Conservation (phyloP, 495 filamentous ascomycete species). For the Tuber microsphaerosporum region DNA sequence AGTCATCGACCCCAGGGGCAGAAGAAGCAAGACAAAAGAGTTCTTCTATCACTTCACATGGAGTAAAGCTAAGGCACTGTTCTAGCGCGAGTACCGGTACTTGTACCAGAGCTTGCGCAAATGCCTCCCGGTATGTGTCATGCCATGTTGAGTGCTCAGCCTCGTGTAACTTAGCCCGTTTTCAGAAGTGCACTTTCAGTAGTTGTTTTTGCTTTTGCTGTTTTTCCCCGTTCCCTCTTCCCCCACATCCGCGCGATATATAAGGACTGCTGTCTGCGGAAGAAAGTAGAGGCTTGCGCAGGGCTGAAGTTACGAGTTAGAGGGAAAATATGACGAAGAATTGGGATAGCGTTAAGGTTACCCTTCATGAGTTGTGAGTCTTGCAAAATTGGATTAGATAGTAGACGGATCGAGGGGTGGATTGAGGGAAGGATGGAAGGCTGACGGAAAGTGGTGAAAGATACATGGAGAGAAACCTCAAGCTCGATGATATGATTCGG, state of each 20-base stretch:
- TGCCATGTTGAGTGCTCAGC: neutral
- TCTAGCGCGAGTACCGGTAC: neutral
- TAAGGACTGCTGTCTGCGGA: neutral
- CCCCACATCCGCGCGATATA: neutral
- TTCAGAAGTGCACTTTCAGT: neutral
- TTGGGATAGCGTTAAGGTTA: slow-evolving; percentile 4
- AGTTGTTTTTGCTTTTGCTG: neutral
- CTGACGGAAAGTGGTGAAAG: neutral
- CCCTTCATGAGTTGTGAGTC: neutral
- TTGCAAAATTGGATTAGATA: neutral
- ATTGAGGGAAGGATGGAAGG: neutral
- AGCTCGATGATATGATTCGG: slow-evolving; percentile 3
- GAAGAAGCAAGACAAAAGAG: neutral
- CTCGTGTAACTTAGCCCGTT: neutral
- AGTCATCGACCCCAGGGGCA: neutral
- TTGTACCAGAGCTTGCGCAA: neutral
- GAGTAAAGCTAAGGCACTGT: neutral
- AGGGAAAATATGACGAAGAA: neutral
- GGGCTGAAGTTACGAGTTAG: neutral
- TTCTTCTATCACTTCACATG: neutral
- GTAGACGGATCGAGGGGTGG: neutral
- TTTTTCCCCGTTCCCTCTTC: neutral
- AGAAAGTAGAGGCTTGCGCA: neutral
- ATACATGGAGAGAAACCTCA: slow-evolving; percentile 3
- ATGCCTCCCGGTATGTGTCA: neutral